These are phyloP conservation scores for Alloteropsis semialata DNA, from an alignment of 176 grass and related monocot genomes.

Conservation along the genomic window DNA sequence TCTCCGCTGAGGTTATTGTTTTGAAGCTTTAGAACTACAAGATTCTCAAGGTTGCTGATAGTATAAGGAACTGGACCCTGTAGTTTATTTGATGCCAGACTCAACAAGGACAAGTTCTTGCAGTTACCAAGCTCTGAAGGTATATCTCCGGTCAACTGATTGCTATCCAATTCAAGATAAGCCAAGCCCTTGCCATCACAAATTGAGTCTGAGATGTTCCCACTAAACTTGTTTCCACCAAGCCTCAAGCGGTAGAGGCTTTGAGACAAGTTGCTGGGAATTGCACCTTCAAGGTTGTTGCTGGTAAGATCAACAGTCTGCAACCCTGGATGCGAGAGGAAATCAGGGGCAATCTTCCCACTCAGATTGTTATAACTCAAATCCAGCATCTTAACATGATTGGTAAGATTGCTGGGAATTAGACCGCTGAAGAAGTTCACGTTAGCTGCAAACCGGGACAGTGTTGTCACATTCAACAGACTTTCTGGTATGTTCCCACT, in stretches of 20 bases:
- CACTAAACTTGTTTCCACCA: conserved; percentile 37
- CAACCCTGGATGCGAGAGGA: conserved; percentile 22
- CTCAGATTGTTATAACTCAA: conserved; percentile 55
- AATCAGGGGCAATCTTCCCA: conserved; percentile 40
- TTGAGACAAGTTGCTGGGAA: conserved; percentile 26
- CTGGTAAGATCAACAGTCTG: conserved; percentile 46
- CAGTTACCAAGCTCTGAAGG: conserved; percentile 34
- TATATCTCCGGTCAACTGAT: conserved; percentile 35
- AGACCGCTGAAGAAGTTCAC: conserved; percentile 41
- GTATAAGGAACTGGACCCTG: conserved; percentile 32
- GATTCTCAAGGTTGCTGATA: conserved; percentile 38
- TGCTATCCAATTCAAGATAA: conserved; percentile 68
- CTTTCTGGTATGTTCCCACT: conserved; percentile 12
- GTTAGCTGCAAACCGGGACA: conserved; percentile 60
- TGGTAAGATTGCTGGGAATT: conserved; percentile 21
- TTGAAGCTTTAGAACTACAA: conserved; percentile 59
- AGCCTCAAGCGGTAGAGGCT: conserved; percentile 45
- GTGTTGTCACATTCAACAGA: background rate
- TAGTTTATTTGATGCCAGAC: conserved; percentile 60
- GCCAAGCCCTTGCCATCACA: conserved; percentile 1
- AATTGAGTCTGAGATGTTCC: conserved; percentile 40
- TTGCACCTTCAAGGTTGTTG: conserved; percentile 30
- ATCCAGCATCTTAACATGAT: conserved; percentile 50
- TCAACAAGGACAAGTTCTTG: conserved; percentile 49
- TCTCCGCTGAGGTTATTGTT: conserved; percentile 34